These are phyloP conservation scores for Brassica incana DNA, from an alignment of 345 rosid species.

Conservation along the genomic window DNA sequence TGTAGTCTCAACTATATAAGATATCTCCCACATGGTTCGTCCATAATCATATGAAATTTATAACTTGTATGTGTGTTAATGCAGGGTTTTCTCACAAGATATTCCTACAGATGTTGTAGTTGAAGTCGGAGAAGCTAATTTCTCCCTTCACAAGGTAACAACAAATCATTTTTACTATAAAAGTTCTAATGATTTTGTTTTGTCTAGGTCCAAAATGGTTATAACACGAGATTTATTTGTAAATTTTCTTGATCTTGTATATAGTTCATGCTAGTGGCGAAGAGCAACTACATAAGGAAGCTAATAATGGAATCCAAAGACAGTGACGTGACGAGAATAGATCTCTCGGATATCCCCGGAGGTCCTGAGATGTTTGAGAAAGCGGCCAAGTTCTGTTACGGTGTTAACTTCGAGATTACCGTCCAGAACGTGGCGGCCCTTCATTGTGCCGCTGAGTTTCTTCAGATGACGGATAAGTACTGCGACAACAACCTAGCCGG, in stretches of 20 bases:
- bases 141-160: conserved; percentile 84
- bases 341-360: conserved; percentile 76
- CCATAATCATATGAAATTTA: not conserved
- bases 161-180: not conserved
- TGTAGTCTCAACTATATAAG: not conserved
- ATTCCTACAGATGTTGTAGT: conserved; percentile 77
- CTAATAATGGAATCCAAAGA: conserved; percentile 72
- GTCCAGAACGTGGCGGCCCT: conserved; percentile 94
- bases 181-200: not conserved
- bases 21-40: not conserved
- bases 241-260: not conserved
- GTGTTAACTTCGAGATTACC: conserved; percentile 91
- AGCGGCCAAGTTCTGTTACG: conserved; percentile 92
- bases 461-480: conserved; percentile 77
- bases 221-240: not conserved
- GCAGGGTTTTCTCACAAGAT: conserved; percentile 90
- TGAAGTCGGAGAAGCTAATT: conserved; percentile 73
- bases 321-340: conserved; percentile 55
- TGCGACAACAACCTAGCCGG: conserved; percentile 72
- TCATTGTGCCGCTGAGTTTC: conserved; percentile 83
- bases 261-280: conserved; percentile 89
- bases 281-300: conserved; percentile 85
- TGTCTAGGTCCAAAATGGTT: not conserved
- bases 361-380: conserved; percentile 95
- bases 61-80: not conserved